A percentile compares a stretch with the other conserved stretches of the same genome.
Evolutionary conservation across 805 yeast genomes (phyloP).

Genomic region (Starmerella vitae): DNA sequence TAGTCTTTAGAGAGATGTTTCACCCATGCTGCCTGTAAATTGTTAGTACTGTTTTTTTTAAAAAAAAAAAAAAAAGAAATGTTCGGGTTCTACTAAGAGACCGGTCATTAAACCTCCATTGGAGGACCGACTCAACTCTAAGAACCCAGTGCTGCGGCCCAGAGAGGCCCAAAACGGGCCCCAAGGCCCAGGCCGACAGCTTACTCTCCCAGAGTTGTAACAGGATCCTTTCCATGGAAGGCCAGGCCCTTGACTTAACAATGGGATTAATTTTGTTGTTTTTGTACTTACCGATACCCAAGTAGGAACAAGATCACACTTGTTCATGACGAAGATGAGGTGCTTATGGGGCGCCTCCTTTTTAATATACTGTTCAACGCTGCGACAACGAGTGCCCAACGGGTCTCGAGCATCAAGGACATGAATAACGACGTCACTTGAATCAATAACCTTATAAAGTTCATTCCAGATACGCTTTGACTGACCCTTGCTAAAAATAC

Average conservation of each 20-base stretch:
- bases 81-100: conserved; percentile 87
- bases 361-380: conserved; percentile 82
- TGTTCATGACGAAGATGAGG: conserved; percentile 82
- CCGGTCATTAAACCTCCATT: conserved; percentile 25
- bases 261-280: conserved; percentile 39
- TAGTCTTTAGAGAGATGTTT: conserved; percentile 79
- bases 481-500: conserved; percentile 92
- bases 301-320: conserved; percentile 96
- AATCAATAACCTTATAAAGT: conserved; percentile 88
- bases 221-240: conserved; percentile 59
- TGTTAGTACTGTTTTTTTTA: conserved; percentile 27
- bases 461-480: conserved; percentile 98
- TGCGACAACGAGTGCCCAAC: conserved; percentile 82
- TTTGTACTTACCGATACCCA: conserved; percentile 92
- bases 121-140: conserved; percentile 61
- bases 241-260: conserved; percentile 39
- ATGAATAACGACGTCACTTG: conserved; percentile 93
- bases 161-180: conserved; percentile 38
- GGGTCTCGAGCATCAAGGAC: conserved; percentile 98
- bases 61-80: conserved; percentile 25
- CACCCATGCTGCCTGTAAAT: conserved; percentile 89
- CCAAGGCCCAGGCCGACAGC: conserved; percentile 38
- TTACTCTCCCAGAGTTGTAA: conserved; percentile 94
- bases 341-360: conserved; percentile 96
- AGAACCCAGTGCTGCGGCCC: conserved; percentile 38